Evolutionary conservation across 768 basidiomycete species (phyloP).

Genomic region (Kockovaella imperatae): DNA sequence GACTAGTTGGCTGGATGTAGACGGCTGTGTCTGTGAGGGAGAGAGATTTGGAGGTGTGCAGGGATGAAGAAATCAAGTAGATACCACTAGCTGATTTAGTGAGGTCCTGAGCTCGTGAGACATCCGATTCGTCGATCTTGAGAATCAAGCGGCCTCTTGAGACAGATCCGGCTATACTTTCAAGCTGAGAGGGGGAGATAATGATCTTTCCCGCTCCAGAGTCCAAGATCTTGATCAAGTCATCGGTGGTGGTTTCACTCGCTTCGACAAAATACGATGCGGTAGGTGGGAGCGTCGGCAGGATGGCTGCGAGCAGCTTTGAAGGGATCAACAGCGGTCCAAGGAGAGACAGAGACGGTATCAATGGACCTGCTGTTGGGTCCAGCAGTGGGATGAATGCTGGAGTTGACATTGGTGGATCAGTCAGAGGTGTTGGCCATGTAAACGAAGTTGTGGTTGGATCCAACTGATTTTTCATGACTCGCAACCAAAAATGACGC

Average conservation of each 20-base stretch:
- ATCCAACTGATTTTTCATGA: too few relatives aligned
- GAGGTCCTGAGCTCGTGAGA: conserved; percentile 62
- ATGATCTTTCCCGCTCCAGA: conserved; percentile 72
- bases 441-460: too few relatives aligned
- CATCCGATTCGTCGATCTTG: conserved; percentile 64
- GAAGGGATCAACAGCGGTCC: conserved; percentile 63
- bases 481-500: too few relatives aligned
- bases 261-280: conserved; percentile 33
- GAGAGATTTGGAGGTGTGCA: conserved; percentile 41
- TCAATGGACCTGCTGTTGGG: conserved; percentile 47
- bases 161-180: conserved; percentile 53
- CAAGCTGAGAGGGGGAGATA: conserved; percentile 52
- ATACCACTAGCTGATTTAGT: conserved; percentile 66
- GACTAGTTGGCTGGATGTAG: conserved; percentile 49
- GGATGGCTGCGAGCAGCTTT: conserved; percentile 32
- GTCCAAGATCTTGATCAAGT: conserved; percentile 56
- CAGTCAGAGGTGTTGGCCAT: too few relatives aligned
- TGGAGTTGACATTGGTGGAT: conserved; percentile 38
- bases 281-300: conserved; percentile 43
- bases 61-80: conserved; percentile 50
- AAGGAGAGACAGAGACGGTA: conserved; percentile 61
- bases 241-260: conserved; percentile 15
- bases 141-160: conserved; percentile 67
- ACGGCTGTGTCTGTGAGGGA: conserved; percentile 29
- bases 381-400: conserved; percentile 46